Evolutionary conservation across 2,329 filamentous ascomycete genomes (phyloP).

Genomic region (Calonectria montana): DNA sequence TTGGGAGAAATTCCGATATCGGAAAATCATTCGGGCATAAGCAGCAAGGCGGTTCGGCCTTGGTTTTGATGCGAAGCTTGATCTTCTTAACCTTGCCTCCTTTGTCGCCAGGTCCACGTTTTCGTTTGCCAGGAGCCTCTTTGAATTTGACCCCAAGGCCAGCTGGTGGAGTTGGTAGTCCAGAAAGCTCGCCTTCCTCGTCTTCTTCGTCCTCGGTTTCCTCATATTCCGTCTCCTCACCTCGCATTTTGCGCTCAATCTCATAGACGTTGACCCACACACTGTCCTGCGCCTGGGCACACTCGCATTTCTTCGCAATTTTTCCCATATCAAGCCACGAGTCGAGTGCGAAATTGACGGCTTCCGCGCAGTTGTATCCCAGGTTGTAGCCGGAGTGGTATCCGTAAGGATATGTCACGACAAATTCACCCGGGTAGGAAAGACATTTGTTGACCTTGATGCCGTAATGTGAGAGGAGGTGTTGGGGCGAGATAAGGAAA

Average conservation of each 20-base stretch:
- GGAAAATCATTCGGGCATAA: constrained; percentile 92
- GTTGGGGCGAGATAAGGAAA: constrained; percentile 92
- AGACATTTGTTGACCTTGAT: constrained; percentile 97
- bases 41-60: constrained; percentile 83
- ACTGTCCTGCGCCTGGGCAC: constrained; percentile 93
- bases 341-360: constrained; percentile 97
- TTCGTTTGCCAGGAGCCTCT: constrained; percentile 72
- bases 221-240: constrained; percentile 87
- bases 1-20: constrained; percentile 83
- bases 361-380: constrained; percentile 98
- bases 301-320: constrained; percentile 96
- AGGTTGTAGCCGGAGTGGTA: constrained; percentile 99
- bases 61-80: constrained; percentile 78
- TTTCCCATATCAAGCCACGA: constrained; percentile 95
- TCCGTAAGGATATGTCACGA: constrained; percentile 97
- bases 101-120: constrained; percentile 49
- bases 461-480: constrained; percentile 87
- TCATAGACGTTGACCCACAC: constrained; percentile 98
- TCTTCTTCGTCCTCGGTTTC: constrained; percentile 79
- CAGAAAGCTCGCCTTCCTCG: constrained; percentile 71
- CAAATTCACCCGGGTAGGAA: constrained; percentile 96
- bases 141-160: constrained; percentile 78
- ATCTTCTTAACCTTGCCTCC: constrained; percentile 74
- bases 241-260: constrained; percentile 92
- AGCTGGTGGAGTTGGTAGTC: constrained; percentile 82